These are phyloP conservation scores for Collybia sp. DNA, from an alignment of 768 basidiomycete species.

Conservation along the genomic window DNA sequence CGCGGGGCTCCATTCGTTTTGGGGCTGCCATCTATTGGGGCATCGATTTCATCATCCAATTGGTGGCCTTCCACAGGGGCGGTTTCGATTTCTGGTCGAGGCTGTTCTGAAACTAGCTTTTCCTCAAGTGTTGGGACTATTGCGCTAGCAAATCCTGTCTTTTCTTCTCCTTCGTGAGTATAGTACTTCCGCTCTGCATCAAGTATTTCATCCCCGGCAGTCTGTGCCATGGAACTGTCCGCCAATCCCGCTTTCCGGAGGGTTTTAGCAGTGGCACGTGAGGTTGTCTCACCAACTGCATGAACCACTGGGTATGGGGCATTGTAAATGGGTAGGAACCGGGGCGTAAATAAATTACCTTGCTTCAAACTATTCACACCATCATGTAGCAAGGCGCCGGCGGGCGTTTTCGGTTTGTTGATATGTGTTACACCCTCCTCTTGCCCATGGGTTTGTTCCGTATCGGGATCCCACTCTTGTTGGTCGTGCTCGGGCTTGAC, in stretches of 20 bases:
- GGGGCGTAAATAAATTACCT: constrained; percentile 32
- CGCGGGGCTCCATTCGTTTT: constrained; percentile 22
- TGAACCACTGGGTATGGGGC: constrained; percentile 28
- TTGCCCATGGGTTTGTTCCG: constrained; percentile 51
- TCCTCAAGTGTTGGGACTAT: constrained; percentile 71
- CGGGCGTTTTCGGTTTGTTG: constrained; percentile 29
- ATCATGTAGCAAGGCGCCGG: constrained; percentile 27
- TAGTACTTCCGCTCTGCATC: constrained; percentile 49
- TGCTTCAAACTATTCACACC: constrained; percentile 37
- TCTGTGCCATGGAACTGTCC: constrained; percentile 30
- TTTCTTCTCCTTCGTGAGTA: constrained; percentile 44
- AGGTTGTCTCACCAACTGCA: constrained; percentile 30
- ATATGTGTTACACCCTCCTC: constrained; percentile 38
- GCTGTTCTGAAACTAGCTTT: constrained; percentile 49
- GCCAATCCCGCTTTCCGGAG: constrained; percentile 40
- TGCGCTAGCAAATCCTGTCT: constrained; percentile 54
- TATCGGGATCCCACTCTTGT: constrained; percentile 69
- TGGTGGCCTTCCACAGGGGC: constrained; percentile 1
- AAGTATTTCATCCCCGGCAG: constrained; percentile 34
- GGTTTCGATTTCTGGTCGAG: constrained; percentile 18
- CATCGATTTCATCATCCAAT: constrained; percentile 5
- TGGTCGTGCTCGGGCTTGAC: constrained; percentile 45
- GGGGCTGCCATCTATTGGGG: constrained; percentile 1
- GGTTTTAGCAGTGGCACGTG: constrained; percentile 27
- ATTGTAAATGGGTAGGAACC: constrained; percentile 3